Conservation (phyloP, 2,329 filamentous ascomycete genomes). For the Pseudomassariella vexata region DNA sequence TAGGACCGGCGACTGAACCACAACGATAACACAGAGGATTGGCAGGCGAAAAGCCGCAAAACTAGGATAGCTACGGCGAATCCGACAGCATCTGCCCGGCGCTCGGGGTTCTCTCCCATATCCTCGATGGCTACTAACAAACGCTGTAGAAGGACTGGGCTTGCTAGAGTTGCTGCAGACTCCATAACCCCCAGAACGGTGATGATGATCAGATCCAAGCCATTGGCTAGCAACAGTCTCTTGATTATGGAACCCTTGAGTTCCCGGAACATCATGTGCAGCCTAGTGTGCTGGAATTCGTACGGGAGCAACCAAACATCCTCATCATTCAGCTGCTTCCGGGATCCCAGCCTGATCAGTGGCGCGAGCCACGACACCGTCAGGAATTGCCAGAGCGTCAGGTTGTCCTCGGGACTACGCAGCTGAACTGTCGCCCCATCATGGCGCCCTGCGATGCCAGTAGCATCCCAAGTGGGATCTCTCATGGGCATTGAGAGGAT, state of each 20-base stretch:
- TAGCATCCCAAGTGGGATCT: constrained; percentile 45
- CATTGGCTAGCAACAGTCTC: constrained; percentile 69
- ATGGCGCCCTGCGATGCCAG: constrained; percentile 55
- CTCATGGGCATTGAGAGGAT: constrained; percentile 67
- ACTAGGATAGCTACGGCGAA: constrained; percentile 60
- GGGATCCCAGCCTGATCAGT: constrained; percentile 59
- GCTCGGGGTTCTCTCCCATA: constrained; percentile 39
- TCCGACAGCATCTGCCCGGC: constrained; percentile 54
- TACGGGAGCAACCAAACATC: constrained; percentile 78
- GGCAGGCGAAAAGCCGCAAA: constrained; percentile 55
- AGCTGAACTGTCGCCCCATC: constrained; percentile 49
- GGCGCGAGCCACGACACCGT: constrained; percentile 77
- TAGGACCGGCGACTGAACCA: constrained; percentile 85
- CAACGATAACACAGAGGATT: constrained; percentile 61
- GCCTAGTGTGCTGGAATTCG: constrained; percentile 72
- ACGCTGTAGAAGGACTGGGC: constrained; percentile 66
- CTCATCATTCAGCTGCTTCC: constrained; percentile 63
- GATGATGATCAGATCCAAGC: constrained; percentile 68
- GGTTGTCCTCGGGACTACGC: constrained; percentile 72
- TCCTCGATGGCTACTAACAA: constrained; percentile 63
- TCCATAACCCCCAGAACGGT: constrained; percentile 60
- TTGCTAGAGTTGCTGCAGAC: constrained; percentile 47
- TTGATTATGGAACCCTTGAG: constrained; percentile 66
- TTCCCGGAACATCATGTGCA: constrained; percentile 70
- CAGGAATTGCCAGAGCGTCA: constrained; percentile 79